Evolutionary conservation across 805 yeast species (phyloP).

Genomic region (Phaffomyces thermotolerans): DNA sequence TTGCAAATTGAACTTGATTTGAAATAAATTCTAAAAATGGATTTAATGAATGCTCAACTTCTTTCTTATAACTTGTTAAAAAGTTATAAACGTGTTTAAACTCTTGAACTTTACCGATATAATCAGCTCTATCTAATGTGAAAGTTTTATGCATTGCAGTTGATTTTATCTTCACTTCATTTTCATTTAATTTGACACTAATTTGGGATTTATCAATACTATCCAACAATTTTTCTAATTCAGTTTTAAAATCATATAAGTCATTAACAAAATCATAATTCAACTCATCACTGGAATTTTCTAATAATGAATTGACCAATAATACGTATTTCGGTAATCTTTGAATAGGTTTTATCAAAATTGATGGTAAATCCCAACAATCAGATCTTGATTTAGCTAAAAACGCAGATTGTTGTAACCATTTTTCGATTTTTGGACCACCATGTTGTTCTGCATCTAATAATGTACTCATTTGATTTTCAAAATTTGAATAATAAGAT

Average conservation of each 20-base stretch:
- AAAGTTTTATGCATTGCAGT: not conserved
- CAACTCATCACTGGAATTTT: constrained; percentile 8
- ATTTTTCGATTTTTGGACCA: constrained; percentile 22
- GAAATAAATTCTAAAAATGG: constrained; percentile 8
- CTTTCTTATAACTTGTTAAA: constrained; percentile 16
- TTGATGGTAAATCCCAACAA: constrained; percentile 23
- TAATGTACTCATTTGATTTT: constrained; percentile 25
- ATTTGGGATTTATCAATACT: constrained; percentile 2
- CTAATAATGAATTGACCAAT: constrained; percentile 13
- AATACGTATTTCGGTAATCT: constrained; percentile 22
- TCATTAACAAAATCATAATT: constrained; percentile 8
- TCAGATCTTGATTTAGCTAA: constrained; percentile 20
- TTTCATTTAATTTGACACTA: not conserved
- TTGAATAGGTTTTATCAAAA: constrained; percentile 27
- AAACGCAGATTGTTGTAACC: constrained; percentile 29
- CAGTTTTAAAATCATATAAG: constrained; percentile 14
- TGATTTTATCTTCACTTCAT: not conserved
- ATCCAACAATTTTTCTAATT: constrained; percentile 13
- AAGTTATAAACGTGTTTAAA: constrained; percentile 9
- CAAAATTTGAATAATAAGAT: constrained; percentile 27
- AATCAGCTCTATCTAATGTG: constrained; percentile 3
- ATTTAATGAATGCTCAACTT: constrained; percentile 10
- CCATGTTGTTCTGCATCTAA: constrained; percentile 10
- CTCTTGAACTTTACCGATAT: constrained; percentile 1
- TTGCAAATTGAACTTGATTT: constrained; percentile 15